Conservation (phyloP, 106 monocot genomes). For the Phalaenopsis aphrodite region DNA sequence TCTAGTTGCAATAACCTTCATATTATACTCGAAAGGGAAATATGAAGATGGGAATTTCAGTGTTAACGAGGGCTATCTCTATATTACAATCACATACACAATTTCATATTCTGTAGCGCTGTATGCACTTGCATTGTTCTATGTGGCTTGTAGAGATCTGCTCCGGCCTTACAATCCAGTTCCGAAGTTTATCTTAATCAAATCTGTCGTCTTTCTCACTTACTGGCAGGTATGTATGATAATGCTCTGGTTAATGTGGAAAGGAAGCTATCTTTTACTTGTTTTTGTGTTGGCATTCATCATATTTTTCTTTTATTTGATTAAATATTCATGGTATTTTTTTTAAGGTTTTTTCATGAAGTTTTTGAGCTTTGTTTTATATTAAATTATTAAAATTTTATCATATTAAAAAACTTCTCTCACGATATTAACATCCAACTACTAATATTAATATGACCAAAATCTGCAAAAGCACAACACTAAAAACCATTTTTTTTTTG, state of each 20-base stretch:
- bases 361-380: neutral
- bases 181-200: slow-evolving; percentile 91
- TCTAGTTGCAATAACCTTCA: slow-evolving; percentile 84
- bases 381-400: too few species aligned
- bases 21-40: slow-evolving; percentile 94
- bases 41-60: slow-evolving; percentile 93
- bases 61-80: slow-evolving; percentile 76
- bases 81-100: slow-evolving; percentile 93
- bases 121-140: slow-evolving; percentile 87
- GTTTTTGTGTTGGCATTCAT: neutral
- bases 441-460: too few species aligned
- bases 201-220: slow-evolving; percentile 93
- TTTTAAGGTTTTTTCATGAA: neutral
- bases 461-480: too few species aligned
- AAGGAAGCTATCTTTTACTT: neutral
- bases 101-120: slow-evolving; percentile 82
- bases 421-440: too few species aligned
- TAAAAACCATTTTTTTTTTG: too few species aligned
- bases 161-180: slow-evolving; percentile 93
- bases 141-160: slow-evolving; percentile 88
- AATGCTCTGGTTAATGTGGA: neutral
- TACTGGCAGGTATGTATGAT: slow-evolving; percentile 82
- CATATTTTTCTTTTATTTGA: neutral
- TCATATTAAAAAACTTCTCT: too few species aligned
- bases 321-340: neutral